Base-by-base conservation (phyloP, 805 yeast genomes). In the Phaffomyces opuntiae region DNA sequence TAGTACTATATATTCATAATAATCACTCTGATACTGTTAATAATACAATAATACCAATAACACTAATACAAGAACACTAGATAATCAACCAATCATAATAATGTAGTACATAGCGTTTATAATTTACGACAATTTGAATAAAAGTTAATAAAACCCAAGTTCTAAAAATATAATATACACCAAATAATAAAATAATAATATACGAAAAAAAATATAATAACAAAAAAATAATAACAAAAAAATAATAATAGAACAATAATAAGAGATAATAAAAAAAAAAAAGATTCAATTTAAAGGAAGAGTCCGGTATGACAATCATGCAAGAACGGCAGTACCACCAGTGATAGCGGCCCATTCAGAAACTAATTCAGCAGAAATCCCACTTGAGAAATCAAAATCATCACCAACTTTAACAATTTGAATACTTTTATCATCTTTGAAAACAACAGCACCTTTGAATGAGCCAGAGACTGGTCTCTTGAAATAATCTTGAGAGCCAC, bases 391-490 rank as follows among this genome's bases (percentile, higher is more conserved):
- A 53, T 69, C 69, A 39, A 68, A 63, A 39, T 47, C 32, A 59
- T 78, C 81, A 58, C 78, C 82, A 46, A 89, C 77, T 51, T 73
- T 68, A 51, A 78, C 77, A 58, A 87, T 66, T 60, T 78, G 76
- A 54, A 88, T 73, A 36, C 67, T 51, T 50, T 74, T 70, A 49
- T 75, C 72, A 38, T 66, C 68, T 53, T 76, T 70, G 69, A 93
- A 91, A 61, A 93, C 70, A 49, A 78, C 96, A 54, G 96, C 98
- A 60, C 93, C 96, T 74, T 87, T 88, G 73, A 88, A 70, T 38
- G 95, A 71, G 19, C 79, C 74, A 50, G 70, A 60, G 39, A 84
- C 76, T 58, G 99, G 99, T 78, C 99, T 88, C 21, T 65, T 59
- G 66, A 93, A 87, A 77, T 83, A 91, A 71, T 91, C 93, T 53